Evolutionary conservation across 352 stramenopile species (phyloP), one percentile per base, ranked within the genome.

Genomic region (Peronospora destructor): DNA sequence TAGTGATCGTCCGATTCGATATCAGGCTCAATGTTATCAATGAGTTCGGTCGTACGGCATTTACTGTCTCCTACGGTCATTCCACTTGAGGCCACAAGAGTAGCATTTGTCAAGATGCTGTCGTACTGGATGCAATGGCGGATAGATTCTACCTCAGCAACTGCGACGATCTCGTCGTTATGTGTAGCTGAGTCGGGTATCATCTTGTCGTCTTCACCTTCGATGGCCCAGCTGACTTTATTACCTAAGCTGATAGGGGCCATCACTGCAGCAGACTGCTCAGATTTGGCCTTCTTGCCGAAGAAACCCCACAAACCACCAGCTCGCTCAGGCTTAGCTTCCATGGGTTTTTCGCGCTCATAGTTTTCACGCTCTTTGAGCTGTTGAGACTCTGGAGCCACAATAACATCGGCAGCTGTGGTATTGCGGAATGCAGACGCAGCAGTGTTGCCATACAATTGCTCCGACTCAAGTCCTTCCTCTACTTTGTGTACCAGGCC

Each of bases 1-100:
- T 68, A 73, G 38, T 59, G 48, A 1, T 59, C 60, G 17, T 65
- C 56, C 23, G 59, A 25, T n/a, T 62, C 55, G 9, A 64, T 42
- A 2, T 60, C 53, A 34, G 64, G 56, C 25, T 63, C 59, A n/a
- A 48, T 37, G 0, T 51, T 53, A n/a, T 72, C 64, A 7, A 67
- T 67, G 0, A 70, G 23, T 34, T 61, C 45, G 0, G 60, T 73
- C 6, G 60, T 64, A 17, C 64, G 64, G 10, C 64, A 60, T 23
- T 73, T 56, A 39, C 56, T 70, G 1, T 65, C 60, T 12, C 60
- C 56, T 2, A 66, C 32, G 4, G 33, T 26, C 29, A 64, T 60
- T 12, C 30, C 52, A 23, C 10, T 45, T 1, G 44, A 23, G 14
- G 13, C 23, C 9, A 29, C 41, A 26, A 25, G 14, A 10, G 11